Base-by-base conservation (phyloP, 805 yeast genomes). In the Candida xiaguanensis region DNA sequence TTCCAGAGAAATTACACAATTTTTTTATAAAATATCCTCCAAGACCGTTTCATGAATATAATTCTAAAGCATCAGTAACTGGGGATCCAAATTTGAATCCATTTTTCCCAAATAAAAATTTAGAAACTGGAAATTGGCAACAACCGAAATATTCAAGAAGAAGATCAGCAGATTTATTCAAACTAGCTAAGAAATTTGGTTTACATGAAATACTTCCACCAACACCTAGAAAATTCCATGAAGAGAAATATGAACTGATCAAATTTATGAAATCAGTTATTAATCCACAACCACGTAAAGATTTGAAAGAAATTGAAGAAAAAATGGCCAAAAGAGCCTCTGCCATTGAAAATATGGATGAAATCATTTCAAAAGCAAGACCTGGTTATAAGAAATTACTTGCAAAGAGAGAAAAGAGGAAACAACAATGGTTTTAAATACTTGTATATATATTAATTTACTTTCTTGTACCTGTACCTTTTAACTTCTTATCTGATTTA, bases 21-120 rank as follows among this genome's bases (percentile, higher is more conserved):
- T 90, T 89, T 62, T 89, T 90, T 66, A 70, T 77, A 36, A 82
- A 78, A 58, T 86, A 78, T 55, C 97, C 97, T 23, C 96, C 96
- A 7, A 66, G 82, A 16, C 91, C 89, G n/a, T 79, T 78, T 61
- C 74, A 75, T 14, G 58, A 73, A 48, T 90, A 88, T 59, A 69
- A 86, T 4, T 63, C 70, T 2, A 73, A 70, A 45, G 84, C 95
- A 37, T 76, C 85, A 2, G 65, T 77, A 20, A 80, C 85, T 16
- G 66, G 64, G 35, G 90, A 88, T 35, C 72, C 76, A 16, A 75
- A 77, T 44, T 85, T 89, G 50, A 90, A 90, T 61, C 97, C 97
- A 38, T 90, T 90, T 60, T 61, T 87, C 40, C 82, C 95, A 17
- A 89, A 87, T 60, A 83, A 75, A 53, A 89, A 89, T 59, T 88